Percentiles rank a stretch among this genome's conserved stretches.
Evolutionary conservation across 192 early-diverging fungal genomes (phyloP).

Genomic region (Rhizophlyctis rosea): DNA sequence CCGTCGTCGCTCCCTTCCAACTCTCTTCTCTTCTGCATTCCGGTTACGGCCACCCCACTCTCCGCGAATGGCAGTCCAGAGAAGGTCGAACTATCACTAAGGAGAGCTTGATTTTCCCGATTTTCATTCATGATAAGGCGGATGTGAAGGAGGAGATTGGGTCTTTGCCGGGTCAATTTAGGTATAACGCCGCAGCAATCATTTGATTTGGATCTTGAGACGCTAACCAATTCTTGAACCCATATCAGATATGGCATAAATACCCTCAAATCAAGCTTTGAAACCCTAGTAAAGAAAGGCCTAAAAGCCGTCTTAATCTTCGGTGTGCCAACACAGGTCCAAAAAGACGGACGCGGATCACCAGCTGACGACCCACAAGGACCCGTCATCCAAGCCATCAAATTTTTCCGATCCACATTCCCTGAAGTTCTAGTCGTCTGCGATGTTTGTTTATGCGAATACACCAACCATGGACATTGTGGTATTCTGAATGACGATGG

Average conservation of each 20-base stretch:
- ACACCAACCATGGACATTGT: constrained; percentile 96
- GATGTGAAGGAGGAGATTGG: constrained; percentile 72
- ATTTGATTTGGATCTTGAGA: constrained; percentile 1
- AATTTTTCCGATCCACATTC: constrained; percentile 71
- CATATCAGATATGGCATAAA: constrained; percentile 66
- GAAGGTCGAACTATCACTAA: constrained; percentile 48
- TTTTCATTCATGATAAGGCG: constrained; percentile 85
- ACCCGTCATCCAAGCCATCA: constrained; percentile 82
- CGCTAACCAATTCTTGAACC: too few relatives aligned
- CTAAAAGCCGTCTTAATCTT: constrained; percentile 86
- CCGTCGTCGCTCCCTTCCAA: constrained; percentile 20
- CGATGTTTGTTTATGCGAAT: constrained; percentile 96
- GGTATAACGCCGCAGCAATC: too few relatives aligned
- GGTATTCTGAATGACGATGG: constrained; percentile 68
- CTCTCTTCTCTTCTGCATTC: constrained; percentile 70
- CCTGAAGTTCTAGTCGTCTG: constrained; percentile 82
- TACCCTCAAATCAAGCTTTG: constrained; percentile 69
- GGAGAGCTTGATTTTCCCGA: constrained; percentile 82
- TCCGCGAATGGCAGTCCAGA: constrained; percentile 71
- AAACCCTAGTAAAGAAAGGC: constrained; percentile 84
- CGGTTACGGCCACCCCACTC: constrained; percentile 78
- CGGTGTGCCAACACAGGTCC: constrained; percentile 76
- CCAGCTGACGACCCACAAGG: constrained; percentile 77
- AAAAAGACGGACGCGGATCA: constrained; percentile 76
- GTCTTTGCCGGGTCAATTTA: constrained; percentile 83